Percentiles rank a stretch among this genome's conserved stretches.
phyloP scores from a whole-genome alignment of 2,329 filamentous ascomycete species.

The Epichloe glyceriae region DNA sequence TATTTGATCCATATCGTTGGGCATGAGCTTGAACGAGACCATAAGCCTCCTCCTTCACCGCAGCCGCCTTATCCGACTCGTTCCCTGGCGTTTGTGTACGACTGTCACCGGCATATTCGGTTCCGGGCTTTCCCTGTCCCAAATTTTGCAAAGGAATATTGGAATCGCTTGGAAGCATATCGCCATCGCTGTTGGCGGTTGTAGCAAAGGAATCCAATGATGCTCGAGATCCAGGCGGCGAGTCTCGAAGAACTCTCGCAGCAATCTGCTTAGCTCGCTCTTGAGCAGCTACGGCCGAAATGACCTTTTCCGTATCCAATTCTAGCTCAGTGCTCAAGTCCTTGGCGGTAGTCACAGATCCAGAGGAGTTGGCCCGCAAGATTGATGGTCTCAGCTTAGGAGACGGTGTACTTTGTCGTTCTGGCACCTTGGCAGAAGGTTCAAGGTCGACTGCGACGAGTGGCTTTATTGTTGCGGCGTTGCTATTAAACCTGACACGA shows the following conservation, averaged over 20 bases:
- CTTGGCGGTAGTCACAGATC: constrained; percentile 19
- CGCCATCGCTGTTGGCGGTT: constrained; percentile 16
- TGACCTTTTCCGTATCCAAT: constrained; percentile 13
- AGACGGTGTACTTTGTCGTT: constrained; percentile 6
- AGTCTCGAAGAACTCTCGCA: constrained; percentile 24
- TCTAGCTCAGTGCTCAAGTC: constrained; percentile 16
- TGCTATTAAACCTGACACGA: constrained; percentile 36
- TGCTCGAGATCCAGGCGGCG: constrained; percentile 22
- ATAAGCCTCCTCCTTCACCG: constrained; percentile 23
- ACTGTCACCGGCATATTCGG: neutral
- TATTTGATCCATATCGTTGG: constrained; percentile 11
- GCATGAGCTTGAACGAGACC: constrained; percentile 32
- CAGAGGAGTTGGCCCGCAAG: constrained; percentile 28
- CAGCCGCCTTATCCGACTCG: neutral
- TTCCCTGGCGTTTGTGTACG: constrained; percentile 1
- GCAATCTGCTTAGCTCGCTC: constrained; percentile 30
- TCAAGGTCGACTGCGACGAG: constrained; percentile 9
- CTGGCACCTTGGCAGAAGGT: neutral
- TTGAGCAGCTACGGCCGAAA: constrained; percentile 28
- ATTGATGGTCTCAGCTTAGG: constrained; percentile 27
- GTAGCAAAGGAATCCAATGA: constrained; percentile 26
- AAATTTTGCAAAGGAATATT: constrained; percentile 22
- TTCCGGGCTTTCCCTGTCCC: constrained; percentile 1
- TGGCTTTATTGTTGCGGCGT: constrained; percentile 21
- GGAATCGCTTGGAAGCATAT: constrained; percentile 11